Evolutionary conservation across 257 asterid species (phyloP).

Genomic region (Nicotiana benthamiana): DNA sequence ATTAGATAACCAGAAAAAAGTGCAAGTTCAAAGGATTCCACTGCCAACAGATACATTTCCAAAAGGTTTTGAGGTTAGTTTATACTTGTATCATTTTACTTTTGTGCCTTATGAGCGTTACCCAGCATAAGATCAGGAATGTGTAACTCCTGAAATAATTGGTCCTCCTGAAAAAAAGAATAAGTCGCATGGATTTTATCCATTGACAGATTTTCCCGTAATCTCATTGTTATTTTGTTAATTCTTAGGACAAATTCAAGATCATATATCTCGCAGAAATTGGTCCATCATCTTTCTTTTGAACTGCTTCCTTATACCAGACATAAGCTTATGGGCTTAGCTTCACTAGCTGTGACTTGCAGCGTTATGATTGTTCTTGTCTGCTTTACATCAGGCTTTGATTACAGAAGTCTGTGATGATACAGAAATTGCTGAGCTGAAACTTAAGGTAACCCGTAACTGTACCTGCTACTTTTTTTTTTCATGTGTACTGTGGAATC

Average conservation of each 20-base stretch:
- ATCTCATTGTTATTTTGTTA: not conserved
- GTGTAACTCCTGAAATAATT: not conserved
- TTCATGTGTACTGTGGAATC: not conserved
- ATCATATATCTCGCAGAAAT: not conserved
- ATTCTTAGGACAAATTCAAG: not conserved
- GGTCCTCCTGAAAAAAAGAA: not conserved
- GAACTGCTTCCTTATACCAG: not conserved
- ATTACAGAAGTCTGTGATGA: slow-evolving; percentile 60
- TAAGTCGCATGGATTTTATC: not conserved
- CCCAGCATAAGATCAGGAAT: not conserved
- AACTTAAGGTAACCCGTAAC: slow-evolving; percentile 67
- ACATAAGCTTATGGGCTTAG: not conserved
- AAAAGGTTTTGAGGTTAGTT: slow-evolving; percentile 49
- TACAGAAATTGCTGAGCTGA: slow-evolving; percentile 71
- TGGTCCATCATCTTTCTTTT: not conserved
- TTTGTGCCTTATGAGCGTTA: not conserved
- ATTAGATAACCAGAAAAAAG: slow-evolving; percentile 32
- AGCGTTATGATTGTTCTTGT: slow-evolving; percentile 1
- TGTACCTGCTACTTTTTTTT: not conserved
- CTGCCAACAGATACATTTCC: slow-evolving; percentile 42
- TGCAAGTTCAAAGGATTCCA: slow-evolving; percentile 27
- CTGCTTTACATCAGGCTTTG: slow-evolving; percentile 36
- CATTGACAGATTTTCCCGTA: not conserved
- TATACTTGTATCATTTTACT: not conserved
- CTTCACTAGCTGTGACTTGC: slow-evolving; percentile 9